Evolutionary conservation across 345 rosid genomes (phyloP), one percentile per base, ranked within the genome.

Genomic region (Cardamine occulta): DNA sequence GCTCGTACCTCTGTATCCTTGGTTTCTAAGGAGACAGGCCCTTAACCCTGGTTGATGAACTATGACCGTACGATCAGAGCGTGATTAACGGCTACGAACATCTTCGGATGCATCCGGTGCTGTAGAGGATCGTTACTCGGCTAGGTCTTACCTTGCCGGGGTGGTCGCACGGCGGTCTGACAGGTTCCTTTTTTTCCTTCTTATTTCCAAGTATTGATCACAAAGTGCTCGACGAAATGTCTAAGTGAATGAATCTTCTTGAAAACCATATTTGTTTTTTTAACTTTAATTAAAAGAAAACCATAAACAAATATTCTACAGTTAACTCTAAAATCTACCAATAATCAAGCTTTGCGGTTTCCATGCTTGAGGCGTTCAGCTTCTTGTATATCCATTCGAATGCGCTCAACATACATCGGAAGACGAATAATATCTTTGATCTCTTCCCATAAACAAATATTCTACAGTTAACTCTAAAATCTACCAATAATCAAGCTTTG

Each of bases 361-460:
- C 49, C 67, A 60, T 32, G 75, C 67, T 18, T 71, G 18, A 48
- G 34, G 13, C 23, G 34, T 32, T 32, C 57, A 17, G 74, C 66
- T 44, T 63, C 57, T 59, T 58, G 17, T 48, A 32, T 88, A 39
- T 91, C 97, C 18, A 17, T 79, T 70, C 61, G 73, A 56, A 89
- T 93, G 75, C 91, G 84, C 78, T 91, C 93, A 28, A 85, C 88
- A 74, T 93, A 93, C 94, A 88, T 88, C 2, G 97, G 96, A 74
- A 93, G 81, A 65, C 80, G 76, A 68, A 86, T 86, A 47, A 88
- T 91, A 84, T 91, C 88, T 3, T 68, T 13, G 35, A 89, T 93
- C 81, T 93, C 96, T 2, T 82, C 44, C 1, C 10, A 34, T 34
- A 34, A 34, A 34, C 8, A 34, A 34, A 34, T 8, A 34, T 1